Evolutionary conservation across 1,139 yeast species (phyloP).

Genomic region (Yamadazyma diddensiae): DNA sequence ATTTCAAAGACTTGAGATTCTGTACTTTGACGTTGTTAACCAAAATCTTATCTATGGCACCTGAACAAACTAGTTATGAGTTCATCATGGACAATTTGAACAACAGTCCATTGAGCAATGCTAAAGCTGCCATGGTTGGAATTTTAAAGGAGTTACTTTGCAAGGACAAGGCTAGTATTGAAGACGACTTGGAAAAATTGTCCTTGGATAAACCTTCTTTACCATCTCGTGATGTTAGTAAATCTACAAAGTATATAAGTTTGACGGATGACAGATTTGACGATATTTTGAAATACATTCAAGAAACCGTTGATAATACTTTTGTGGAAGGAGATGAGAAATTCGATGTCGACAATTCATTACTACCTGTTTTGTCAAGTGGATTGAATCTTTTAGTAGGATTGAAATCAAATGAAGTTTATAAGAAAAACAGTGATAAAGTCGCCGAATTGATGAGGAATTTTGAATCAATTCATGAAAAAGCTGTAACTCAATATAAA

Average conservation of each 20-base stretch:
- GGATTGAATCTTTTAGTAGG: slow-evolving; percentile 55
- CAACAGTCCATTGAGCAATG: slow-evolving; percentile 64
- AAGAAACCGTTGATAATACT: slow-evolving; percentile 29
- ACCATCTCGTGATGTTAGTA: slow-evolving; percentile 17
- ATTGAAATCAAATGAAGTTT: slow-evolving; percentile 26
- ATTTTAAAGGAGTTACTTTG: slow-evolving; percentile 64
- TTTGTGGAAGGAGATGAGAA: slow-evolving; percentile 18
- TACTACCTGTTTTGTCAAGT: slow-evolving; percentile 46
- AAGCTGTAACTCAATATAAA: slow-evolving; percentile 11
- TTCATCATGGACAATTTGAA: slow-evolving; percentile 65
- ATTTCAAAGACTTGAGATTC: slow-evolving; percentile 22
- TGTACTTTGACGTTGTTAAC: slow-evolving; percentile 49
- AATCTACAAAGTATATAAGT: slow-evolving; percentile 27
- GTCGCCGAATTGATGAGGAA: slow-evolving; percentile 14
- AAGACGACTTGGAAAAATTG: slow-evolving; percentile 8
- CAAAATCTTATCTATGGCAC: slow-evolving; percentile 52
- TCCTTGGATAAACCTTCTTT: slow-evolving; percentile 15
- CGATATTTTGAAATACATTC: slow-evolving; percentile 39
- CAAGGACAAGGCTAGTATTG: slow-evolving; percentile 14
- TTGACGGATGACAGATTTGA: slow-evolving; percentile 35
- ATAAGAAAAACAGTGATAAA: slow-evolving; percentile 17
- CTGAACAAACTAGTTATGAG: slow-evolving; percentile 55
- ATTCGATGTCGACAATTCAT: slow-evolving; percentile 19
- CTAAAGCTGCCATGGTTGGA: slow-evolving; percentile 58
- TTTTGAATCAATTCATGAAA: slow-evolving; percentile 10